Evolutionary conservation across 75 land plant species (phyloP).

Genomic region (Pseudotsuga menziesii): DNA sequence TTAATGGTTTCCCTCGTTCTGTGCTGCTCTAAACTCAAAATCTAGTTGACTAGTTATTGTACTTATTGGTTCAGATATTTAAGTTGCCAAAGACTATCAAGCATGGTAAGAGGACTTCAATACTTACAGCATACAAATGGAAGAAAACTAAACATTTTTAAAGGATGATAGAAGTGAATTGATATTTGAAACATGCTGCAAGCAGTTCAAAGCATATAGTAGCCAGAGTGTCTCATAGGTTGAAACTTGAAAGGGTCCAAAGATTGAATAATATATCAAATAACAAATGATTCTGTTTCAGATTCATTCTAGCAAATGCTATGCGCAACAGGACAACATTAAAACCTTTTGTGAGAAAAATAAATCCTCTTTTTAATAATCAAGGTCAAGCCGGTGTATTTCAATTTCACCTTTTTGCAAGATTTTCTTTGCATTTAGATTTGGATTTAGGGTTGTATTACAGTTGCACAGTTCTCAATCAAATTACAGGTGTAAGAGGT

Average conservation of each 20-base stretch:
- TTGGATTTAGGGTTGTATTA: neutral
- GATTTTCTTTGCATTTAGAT: neutral
- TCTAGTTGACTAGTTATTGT: no score
- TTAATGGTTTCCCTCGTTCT: no score
- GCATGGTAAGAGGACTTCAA: no score
- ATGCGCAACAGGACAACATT: no score
- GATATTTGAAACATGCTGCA: neutral
- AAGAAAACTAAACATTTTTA: neutral
- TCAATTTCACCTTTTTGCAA: neutral
- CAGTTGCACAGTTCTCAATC: neutral
- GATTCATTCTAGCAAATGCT: neutral
- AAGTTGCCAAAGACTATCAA: no score
- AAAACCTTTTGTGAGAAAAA: neutral
- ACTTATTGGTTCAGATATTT: no score
- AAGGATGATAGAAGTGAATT: neutral
- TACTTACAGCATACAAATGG: no score
- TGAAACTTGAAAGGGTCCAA: neutral
- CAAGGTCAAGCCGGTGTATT: neutral
- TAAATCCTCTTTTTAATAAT: neutral
- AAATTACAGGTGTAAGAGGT: neutral
- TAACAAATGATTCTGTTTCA: neutral
- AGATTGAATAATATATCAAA: neutral
- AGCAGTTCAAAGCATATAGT: neutral
- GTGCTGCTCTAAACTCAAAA: no score
- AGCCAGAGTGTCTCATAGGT: neutral